Base-by-base conservation (phyloP, 2,329 filamentous ascomycete species). In the Aspergillus awamori region DNA sequence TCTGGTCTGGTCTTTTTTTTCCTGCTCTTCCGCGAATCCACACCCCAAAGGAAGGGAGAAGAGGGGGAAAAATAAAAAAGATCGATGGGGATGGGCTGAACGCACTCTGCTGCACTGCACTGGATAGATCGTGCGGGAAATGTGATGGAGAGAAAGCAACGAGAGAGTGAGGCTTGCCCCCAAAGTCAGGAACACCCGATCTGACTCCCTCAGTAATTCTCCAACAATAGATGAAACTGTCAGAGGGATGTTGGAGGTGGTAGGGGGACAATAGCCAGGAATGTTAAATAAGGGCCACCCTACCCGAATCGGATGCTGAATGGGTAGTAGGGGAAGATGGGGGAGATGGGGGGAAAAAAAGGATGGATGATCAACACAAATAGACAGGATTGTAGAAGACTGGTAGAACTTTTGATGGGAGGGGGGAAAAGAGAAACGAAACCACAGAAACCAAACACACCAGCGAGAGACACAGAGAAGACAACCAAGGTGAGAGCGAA, bases 51-150 rank as follows among this genome's bases (percentile, higher is more conserved):
- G 17, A 43, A 36, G 33, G 33, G 33, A 36, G 33, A 5, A 13
- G 6, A 7, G 26, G 13, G 11, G 13, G 11, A 20, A 13, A 15
- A 49, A 5, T 11, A 26, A 30, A 48, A 49, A 17, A 3, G 5
- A 8, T 15, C 8, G 24, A 24, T 47, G 43, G 20, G 45, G n/a
- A 28, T 49, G 45, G 45, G 45, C 24, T 49, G 45, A 8, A 28
- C 22, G 45, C 24, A 49, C 45, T 17, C 33, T 38, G 38, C 22
- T 57, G 30, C 10, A 55, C 58, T 54, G 45, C 33, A 59, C 55
- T 60, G 54, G 63, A 64, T 58, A 64, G 63, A 62, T 64, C 59
- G 57, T 63, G 60, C 56, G 43, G 39, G 43, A 53, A 54, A 57
- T 54, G 53, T 60, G 38, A 62, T 51, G 53, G 47, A 47, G 57